phyloP scores from a whole-genome alignment of 148 eudicot genomes.

The Vaccinium vitisidaea region DNA sequence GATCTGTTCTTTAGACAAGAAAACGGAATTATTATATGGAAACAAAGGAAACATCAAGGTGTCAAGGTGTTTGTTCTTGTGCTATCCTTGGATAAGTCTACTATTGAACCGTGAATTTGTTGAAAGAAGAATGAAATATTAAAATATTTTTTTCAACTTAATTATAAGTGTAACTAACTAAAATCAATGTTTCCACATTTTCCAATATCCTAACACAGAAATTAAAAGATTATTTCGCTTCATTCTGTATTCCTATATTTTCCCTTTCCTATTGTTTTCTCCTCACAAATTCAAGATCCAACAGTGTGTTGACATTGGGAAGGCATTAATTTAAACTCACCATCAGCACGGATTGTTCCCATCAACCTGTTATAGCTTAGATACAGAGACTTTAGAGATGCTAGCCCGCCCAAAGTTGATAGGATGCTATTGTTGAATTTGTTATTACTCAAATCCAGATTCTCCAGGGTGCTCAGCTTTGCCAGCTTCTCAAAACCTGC shows the following conservation, averaged over 20 bases:
- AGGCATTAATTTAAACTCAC: not conserved
- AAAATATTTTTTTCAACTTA: too few relatives aligned
- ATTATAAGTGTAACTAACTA: not conserved
- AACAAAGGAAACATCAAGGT: not conserved
- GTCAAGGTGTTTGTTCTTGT: not conserved
- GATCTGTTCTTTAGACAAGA: not conserved
- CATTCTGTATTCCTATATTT: not conserved
- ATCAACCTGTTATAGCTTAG: not conserved
- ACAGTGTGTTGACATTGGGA: not conserved
- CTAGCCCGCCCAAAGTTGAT: not conserved
- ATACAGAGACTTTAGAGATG: conserved; percentile 1
- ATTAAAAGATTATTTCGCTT: not conserved
- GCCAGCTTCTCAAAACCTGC: not conserved
- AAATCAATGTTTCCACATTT: too few relatives aligned
- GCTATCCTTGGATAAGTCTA: too few relatives aligned
- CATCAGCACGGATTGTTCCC: not conserved
- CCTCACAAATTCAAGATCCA: not conserved
- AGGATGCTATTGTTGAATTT: not conserved
- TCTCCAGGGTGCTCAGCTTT: not conserved
- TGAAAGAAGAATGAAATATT: not conserved
- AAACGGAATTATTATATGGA: not conserved
- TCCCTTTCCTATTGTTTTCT: not conserved
- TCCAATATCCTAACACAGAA: not conserved
- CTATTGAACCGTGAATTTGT: not conserved
- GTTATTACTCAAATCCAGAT: not conserved